Conservation (phyloP, 257 asterid genomes). For the Galeopsis tetrahit region DNA sequence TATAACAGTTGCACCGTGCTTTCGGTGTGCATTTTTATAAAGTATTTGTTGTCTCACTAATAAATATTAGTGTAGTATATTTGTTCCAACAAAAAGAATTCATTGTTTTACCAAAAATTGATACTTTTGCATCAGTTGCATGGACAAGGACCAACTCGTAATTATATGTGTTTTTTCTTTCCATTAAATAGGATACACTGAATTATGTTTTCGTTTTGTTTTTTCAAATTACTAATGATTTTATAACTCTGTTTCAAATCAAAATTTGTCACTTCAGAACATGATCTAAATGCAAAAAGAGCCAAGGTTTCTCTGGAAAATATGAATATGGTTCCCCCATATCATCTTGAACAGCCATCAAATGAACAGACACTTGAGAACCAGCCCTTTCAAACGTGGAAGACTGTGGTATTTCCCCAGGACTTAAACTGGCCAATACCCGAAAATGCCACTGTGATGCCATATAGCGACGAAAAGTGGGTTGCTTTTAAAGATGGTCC, state of each 20-base stretch:
- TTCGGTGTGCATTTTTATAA: no score
- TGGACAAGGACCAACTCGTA: no score
- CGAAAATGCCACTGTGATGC: constrained; percentile 40
- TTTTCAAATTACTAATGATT: neutral
- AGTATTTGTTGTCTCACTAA: neutral
- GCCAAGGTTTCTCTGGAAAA: constrained; percentile 39
- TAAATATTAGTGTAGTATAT: neutral
- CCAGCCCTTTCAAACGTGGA: constrained; percentile 11
- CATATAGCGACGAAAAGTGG: constrained; percentile 54
- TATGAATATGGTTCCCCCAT: constrained; percentile 31
- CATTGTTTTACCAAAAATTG: neutral
- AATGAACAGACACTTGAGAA: constrained; percentile 30
- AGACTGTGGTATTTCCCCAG: constrained; percentile 49
- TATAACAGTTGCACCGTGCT: no score
- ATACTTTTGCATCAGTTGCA: neutral
- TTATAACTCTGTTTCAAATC: constrained; percentile 39
- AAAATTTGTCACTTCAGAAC: constrained; percentile 36
- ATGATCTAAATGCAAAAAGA: constrained; percentile 40
- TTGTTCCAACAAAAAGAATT: neutral
- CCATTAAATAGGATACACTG: neutral
- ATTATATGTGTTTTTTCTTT: neutral
- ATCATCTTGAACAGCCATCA: constrained; percentile 23
- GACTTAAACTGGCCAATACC: constrained; percentile 42
- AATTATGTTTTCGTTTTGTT: neutral
- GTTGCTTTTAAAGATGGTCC: constrained; percentile 41